Conservation (phyloP, 495 filamentous ascomycete genomes). For the Parmelia sp. region DNA sequence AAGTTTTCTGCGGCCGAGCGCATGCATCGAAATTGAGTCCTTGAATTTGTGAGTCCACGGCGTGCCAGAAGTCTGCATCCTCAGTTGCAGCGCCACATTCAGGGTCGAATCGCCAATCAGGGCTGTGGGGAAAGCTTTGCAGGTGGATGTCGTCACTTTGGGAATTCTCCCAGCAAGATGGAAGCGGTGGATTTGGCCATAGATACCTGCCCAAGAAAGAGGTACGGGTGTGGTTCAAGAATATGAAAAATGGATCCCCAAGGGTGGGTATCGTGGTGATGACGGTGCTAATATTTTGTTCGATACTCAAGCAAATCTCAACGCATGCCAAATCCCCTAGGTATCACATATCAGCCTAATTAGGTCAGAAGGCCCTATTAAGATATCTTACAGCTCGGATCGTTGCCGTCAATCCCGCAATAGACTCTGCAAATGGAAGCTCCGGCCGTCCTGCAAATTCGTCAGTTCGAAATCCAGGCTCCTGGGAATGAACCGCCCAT, state of each 20-base stretch:
- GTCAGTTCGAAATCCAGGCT: not conserved
- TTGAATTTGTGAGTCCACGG: not conserved
- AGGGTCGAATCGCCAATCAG: not conserved
- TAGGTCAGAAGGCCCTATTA: not conserved
- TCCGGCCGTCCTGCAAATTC: not conserved
- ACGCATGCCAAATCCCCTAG: not conserved
- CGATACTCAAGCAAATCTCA: not conserved
- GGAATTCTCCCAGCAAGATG: not conserved
- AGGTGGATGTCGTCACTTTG: not conserved
- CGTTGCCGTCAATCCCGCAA: not conserved
- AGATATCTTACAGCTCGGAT: not conserved
- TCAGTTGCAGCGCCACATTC: not conserved
- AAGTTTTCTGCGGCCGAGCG: not conserved
- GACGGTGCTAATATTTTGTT: constrained; percentile 1
- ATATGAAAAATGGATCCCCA: not conserved
- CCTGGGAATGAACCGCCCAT: not conserved
- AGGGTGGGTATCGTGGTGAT: not conserved
- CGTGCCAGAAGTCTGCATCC: not conserved
- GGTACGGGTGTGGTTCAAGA: not conserved
- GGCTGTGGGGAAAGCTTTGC: not conserved
- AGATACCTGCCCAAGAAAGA: not conserved
- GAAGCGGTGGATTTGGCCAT: not conserved
- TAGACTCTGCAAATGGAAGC: not conserved
- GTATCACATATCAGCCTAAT: not conserved
- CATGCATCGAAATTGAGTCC: not conserved